Percentiles rank a stretch among this genome's conserved stretches.
These are phyloP conservation scores for Saksenaea vasiformis DNA, from an alignment of 371 early-diverging fungal species.

Conservation along the genomic window DNA sequence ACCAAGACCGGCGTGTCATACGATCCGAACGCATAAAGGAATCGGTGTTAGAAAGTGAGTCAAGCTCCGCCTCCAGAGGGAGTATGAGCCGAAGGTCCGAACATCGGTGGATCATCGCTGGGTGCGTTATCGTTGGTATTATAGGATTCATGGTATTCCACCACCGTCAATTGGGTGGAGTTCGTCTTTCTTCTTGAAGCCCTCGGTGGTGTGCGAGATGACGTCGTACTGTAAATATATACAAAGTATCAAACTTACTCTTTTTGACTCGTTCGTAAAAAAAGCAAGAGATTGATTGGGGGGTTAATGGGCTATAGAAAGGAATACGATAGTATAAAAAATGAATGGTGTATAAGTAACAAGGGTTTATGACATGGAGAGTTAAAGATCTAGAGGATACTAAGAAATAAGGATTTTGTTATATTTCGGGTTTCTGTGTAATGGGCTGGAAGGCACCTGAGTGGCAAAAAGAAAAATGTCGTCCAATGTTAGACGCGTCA, in stretches of 20 bases:
- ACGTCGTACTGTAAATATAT: constrained; percentile 1
- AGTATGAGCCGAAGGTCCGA: neutral
- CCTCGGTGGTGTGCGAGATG: neutral
- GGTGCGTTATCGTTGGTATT: constrained; percentile 6
- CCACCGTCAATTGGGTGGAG: neutral
- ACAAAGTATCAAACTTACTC: no score
- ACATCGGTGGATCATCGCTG: neutral
- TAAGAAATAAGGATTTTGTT: neutral
- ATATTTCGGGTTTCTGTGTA: neutral
- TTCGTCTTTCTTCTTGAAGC: neutral
- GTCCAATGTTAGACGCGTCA: constrained; percentile 3
- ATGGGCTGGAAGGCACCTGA: neutral
- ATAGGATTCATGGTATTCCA: constrained; percentile 2
- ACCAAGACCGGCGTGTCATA: constrained; percentile 32
- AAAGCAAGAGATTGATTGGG: neutral
- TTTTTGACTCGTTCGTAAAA: neutral
- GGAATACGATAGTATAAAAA: neutral
- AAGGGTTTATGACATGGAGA: no score
- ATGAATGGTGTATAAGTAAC: no score
- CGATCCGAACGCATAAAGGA: constrained; percentile 19
- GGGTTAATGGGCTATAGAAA: neutral
- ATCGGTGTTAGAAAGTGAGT: neutral
- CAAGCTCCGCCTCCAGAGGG: neutral
- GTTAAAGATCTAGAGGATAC: no score
- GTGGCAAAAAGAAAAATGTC: neutral